These are phyloP conservation scores for Lachnellula hyalina DNA, from an alignment of 2,329 filamentous ascomycete genomes.

Conservation along the genomic window DNA sequence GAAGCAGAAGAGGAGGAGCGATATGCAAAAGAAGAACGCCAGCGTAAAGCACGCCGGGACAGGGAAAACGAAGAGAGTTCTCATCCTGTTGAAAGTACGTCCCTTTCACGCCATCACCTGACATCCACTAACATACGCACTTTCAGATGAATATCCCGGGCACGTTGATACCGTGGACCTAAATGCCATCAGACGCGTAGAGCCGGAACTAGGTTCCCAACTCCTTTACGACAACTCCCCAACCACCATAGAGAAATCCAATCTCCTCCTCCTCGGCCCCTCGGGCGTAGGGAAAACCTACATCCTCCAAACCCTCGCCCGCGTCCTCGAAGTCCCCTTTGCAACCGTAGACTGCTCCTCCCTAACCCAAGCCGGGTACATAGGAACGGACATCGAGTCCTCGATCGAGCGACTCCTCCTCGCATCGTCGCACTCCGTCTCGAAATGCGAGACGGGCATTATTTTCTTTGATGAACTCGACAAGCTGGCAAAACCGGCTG, in stretches of 20 bases:
- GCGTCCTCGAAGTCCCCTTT: conserved; percentile 90
- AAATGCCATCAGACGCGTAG: conserved; percentile 15
- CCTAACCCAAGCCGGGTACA: conserved; percentile 94
- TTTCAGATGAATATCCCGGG: conserved; percentile 50
- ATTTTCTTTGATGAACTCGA: conserved; percentile 96
- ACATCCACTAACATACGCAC: conserved; percentile 14
- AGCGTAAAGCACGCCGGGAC: conserved; percentile 30
- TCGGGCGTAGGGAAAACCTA: conserved; percentile 96
- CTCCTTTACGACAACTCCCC: conserved; percentile 14
- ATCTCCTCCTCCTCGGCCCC: conserved; percentile 83
- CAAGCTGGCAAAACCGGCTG: conserved; percentile 87
- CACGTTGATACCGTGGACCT: conserved; percentile 34
- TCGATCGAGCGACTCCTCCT: conserved; percentile 88
- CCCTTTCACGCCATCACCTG: conserved; percentile 3
- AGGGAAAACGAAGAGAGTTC: conserved; percentile 42
- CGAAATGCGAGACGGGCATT: conserved; percentile 82
- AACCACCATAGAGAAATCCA: conserved; percentile 78
- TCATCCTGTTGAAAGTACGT: conserved; percentile 75
- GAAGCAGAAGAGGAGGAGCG: conserved; percentile 68
- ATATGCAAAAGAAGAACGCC: conserved; percentile 57
- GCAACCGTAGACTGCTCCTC: conserved; percentile 94
- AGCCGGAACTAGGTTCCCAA: conserved; percentile 21
- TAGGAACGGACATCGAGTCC: conserved; percentile 94
- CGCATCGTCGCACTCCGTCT: conserved; percentile 83
- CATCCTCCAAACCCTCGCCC: conserved; percentile 78